Base-by-base conservation (phyloP, 345 rosid species). In the Lumnitzera littorea region DNA sequence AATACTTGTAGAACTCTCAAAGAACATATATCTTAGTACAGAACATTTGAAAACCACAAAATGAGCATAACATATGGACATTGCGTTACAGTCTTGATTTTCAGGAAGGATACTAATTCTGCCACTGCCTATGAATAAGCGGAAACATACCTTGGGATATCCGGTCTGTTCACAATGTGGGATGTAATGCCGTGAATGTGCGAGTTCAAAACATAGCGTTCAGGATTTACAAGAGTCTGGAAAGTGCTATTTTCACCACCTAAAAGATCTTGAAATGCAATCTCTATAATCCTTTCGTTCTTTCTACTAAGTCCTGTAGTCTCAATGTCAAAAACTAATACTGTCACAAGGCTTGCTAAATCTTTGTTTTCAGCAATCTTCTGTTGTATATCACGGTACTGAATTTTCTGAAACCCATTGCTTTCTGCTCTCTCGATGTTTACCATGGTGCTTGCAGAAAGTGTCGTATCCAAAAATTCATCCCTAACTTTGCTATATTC, bases 201-300 rank as follows among this genome's bases (percentile, higher is more conserved):
- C 1, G 77, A 48, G 58, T 78, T 94, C 9, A 63, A 46, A 53
- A 94, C 76, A 63, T 20, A 56, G 12, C 84, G 61, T n/a, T 67
- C 86, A 0, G 97, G 99, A 77, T 94, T 88, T 17, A 94, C 74
- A 11, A 94, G 80, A 0, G 91, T 81, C 73, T 88, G 85, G 53
- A 94, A 90, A 48, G 96, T 88, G 78, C 99, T 84, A 70, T 88
- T 78, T 71, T 76, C 70, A 62, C 97, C 97, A 58, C 99, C 97
- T 1, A 73, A 69, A 48, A 94, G 78, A 83, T 94, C 99, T 69
- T 82, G 91, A 13, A 79, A 63, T 9, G 89, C 96, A 61, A 94
- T 78, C 84, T 90, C 99, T 31, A 94, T 78, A 3, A 94, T 88
- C 29, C 82, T 62, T 1, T 76, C 91, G 0, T 66, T 62, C 53